These are phyloP conservation scores for Cyberlindnera americana DNA, from an alignment of 805 yeast genomes.

Conservation along the genomic window DNA sequence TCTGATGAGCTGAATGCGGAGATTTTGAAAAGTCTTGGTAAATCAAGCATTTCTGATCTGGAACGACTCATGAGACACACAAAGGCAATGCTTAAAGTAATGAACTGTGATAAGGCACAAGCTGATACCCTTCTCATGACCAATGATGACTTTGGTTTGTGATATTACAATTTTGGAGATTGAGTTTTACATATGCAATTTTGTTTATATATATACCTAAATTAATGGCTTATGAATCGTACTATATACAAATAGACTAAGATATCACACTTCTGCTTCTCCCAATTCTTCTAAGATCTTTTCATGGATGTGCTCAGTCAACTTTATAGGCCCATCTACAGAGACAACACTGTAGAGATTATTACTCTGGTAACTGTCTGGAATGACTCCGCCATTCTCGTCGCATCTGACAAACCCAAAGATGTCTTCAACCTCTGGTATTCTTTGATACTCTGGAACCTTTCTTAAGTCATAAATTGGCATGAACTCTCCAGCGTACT, in stretches of 20 bases:
- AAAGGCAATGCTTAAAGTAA: constrained; percentile 32
- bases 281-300: constrained; percentile 27
- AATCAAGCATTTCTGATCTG: constrained; percentile 39
- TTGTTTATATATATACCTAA: too few relatives aligned
- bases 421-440: constrained; percentile 67
- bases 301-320: constrained; percentile 49
- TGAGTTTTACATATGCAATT: too few relatives aligned
- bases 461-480: constrained; percentile 70
- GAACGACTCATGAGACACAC: constrained; percentile 43
- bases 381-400: constrained; percentile 49
- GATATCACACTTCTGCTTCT: background rate
- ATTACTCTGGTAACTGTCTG: constrained; percentile 54
- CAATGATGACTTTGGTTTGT: constrained; percentile 39
- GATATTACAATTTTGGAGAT: too few relatives aligned
- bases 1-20: constrained; percentile 42
- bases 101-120: constrained; percentile 31
- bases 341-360: constrained; percentile 50
- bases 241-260: background rate
- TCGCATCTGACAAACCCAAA: constrained; percentile 67
- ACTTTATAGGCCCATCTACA: constrained; percentile 43
- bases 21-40: constrained; percentile 40
- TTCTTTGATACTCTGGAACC: constrained; percentile 60
- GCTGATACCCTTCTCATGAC: constrained; percentile 38
- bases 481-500: constrained; percentile 51
- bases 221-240: background rate